Evolutionary conservation across 306 rosid species (phyloP).

Genomic region (Myrica gale): DNA sequence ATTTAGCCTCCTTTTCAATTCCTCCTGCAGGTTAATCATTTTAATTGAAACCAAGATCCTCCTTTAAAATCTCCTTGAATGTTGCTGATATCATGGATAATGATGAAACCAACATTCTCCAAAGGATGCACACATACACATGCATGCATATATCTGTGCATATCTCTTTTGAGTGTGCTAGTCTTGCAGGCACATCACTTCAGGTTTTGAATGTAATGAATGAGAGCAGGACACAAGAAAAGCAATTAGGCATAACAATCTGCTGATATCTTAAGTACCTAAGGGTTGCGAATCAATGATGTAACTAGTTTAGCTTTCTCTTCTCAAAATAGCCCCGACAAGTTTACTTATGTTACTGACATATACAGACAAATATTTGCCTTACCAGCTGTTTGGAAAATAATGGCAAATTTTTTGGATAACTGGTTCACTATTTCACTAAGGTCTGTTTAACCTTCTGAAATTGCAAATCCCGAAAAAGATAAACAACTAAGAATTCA

Average conservation of each 20-base stretch:
- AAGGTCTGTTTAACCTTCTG: neutral
- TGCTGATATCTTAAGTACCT: neutral
- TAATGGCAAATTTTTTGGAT: neutral
- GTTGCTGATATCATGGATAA: no score
- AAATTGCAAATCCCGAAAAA: neutral
- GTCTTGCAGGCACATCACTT: neutral
- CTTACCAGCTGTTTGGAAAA: neutral
- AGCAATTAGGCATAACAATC: neutral
- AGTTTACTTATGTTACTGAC: neutral
- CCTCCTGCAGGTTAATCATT: constrained; percentile 11
- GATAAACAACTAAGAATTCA: neutral
- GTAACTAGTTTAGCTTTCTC: neutral
- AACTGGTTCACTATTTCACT: neutral
- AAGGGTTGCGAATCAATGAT: neutral
- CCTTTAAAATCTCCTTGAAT: neutral
- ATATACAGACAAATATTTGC: neutral
- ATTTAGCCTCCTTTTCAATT: constrained; percentile 11
- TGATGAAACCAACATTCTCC: constrained; percentile 26
- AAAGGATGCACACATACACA: neutral
- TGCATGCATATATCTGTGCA: neutral
- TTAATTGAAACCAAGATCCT: constrained; percentile 27
- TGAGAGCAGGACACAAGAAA: neutral
- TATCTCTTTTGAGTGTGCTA: neutral
- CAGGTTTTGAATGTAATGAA: neutral
- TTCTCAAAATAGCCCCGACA: neutral